phyloP scores from a whole-genome alignment of 2,329 filamentous ascomycete species.

The Exophiala sideris region DNA sequence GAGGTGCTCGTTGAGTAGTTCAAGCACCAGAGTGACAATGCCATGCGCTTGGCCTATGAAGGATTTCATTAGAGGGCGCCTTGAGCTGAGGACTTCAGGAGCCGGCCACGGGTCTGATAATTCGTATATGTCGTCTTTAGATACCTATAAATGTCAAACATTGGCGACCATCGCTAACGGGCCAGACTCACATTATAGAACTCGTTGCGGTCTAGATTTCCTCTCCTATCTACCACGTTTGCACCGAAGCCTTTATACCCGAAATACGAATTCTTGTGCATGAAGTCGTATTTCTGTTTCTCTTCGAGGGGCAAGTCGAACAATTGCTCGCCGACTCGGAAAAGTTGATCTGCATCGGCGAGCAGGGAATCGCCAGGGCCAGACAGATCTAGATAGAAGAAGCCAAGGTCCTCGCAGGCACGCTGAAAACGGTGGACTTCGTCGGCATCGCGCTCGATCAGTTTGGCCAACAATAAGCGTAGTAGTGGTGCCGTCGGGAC shows the following conservation, averaged over 20 bases:
- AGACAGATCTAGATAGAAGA: slow-evolving; percentile 56
- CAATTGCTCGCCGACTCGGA: slow-evolving; percentile 44
- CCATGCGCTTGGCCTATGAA: slow-evolving; percentile 47
- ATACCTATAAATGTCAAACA: slow-evolving; percentile 35
- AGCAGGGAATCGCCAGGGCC: slow-evolving; percentile 41
- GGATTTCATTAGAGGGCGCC: slow-evolving; percentile 37
- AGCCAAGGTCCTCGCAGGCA: slow-evolving; percentile 50
- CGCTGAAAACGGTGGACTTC: slow-evolving; percentile 38
- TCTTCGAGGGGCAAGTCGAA: slow-evolving; percentile 51
- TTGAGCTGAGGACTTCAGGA: slow-evolving; percentile 40
- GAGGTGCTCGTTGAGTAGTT: slow-evolving; percentile 45
- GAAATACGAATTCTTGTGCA: slow-evolving; percentile 49
- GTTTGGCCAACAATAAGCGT: slow-evolving; percentile 39
- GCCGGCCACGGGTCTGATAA: slow-evolving; percentile 39
- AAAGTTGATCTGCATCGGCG: slow-evolving; percentile 44
- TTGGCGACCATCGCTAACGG: slow-evolving; percentile 4
- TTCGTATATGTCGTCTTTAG: slow-evolving; percentile 52
- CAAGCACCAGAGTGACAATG: slow-evolving; percentile 45
- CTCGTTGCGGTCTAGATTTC: slow-evolving; percentile 52
- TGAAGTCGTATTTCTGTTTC: slow-evolving; percentile 55
- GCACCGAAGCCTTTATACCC: slow-evolving; percentile 52
- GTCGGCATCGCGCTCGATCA: slow-evolving; percentile 35
- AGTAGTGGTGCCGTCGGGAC: slow-evolving; percentile 45
- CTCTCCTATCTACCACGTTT: slow-evolving; percentile 46
- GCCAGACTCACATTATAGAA: slow-evolving; percentile 50